Conservation (phyloP, 148 eudicot genomes). For the Cornus controversa region DNA sequence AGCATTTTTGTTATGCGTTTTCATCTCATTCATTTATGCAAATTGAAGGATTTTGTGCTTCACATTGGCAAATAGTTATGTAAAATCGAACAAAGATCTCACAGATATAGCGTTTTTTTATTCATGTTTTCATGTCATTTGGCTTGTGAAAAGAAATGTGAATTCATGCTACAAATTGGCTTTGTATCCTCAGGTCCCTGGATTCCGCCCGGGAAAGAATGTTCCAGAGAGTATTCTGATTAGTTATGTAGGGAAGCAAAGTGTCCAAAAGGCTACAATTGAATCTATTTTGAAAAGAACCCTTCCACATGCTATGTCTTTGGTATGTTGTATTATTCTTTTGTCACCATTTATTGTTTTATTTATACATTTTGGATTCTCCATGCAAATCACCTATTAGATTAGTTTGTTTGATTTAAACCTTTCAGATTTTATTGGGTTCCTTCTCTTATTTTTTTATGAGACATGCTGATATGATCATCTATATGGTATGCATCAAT, state of each 20-base stretch:
- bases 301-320: constrained; percentile 95
- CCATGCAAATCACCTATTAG: no score
- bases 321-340: constrained; percentile 40
- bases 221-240: constrained; percentile 81
- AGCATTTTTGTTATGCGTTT: not conserved
- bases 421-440: not conserved
- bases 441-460: not conserved
- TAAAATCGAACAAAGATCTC: not conserved
- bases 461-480: not conserved
- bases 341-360: not conserved
- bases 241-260: constrained; percentile 58
- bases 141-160: not conserved
- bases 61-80: not conserved
- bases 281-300: constrained; percentile 90
- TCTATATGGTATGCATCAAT: not conserved
- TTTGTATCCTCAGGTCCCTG: constrained; percentile 65
- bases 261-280: constrained; percentile 61
- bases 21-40: not conserved
- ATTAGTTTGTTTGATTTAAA: no score
- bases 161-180: not conserved
- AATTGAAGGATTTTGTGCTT: not conserved
- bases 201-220: constrained; percentile 91
- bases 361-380: not conserved
- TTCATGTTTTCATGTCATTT: constrained; percentile 3
- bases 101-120: not conserved